These are phyloP conservation scores for Bretschneidera sinensis DNA, from an alignment of 345 rosid genomes.

Conservation along the genomic window DNA sequence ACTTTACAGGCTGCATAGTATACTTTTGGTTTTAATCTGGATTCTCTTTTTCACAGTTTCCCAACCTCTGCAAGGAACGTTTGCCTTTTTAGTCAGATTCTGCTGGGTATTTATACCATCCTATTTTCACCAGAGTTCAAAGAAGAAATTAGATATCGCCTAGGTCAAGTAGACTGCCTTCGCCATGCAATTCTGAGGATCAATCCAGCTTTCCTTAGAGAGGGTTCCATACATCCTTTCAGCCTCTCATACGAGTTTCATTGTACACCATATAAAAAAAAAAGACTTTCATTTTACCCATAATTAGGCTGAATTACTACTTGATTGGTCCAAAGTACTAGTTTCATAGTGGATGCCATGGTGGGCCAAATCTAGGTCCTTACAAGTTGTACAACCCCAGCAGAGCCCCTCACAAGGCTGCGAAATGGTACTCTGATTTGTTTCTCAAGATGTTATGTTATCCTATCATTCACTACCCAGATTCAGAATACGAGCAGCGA, in stretches of 20 bases:
- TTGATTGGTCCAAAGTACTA: background rate
- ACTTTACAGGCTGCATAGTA: too few relatives aligned
- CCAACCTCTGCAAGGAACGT: background rate
- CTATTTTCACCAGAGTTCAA: background rate
- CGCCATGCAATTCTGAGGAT: background rate
- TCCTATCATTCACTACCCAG: background rate
- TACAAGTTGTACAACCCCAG: background rate
- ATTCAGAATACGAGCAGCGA: background rate
- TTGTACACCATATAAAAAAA: too few relatives aligned
- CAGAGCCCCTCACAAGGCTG: background rate
- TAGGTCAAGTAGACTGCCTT: background rate
- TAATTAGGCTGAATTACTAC: too few relatives aligned
- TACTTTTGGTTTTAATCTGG: background rate
- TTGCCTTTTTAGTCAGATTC: background rate
- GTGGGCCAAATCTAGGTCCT: conserved; percentile 5
- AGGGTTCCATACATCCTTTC: background rate
- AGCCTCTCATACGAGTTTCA: too few relatives aligned
- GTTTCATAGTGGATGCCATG: too few relatives aligned
- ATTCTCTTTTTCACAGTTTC: too few relatives aligned
- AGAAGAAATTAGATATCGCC: background rate
- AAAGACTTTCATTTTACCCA: too few relatives aligned
- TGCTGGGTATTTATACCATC: background rate
- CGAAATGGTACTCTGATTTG: background rate
- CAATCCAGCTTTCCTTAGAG: background rate
- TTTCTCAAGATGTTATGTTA: background rate